phyloP scores from a whole-genome alignment of 805 yeast genomes.

The Millerozyma acaciae region DNA sequence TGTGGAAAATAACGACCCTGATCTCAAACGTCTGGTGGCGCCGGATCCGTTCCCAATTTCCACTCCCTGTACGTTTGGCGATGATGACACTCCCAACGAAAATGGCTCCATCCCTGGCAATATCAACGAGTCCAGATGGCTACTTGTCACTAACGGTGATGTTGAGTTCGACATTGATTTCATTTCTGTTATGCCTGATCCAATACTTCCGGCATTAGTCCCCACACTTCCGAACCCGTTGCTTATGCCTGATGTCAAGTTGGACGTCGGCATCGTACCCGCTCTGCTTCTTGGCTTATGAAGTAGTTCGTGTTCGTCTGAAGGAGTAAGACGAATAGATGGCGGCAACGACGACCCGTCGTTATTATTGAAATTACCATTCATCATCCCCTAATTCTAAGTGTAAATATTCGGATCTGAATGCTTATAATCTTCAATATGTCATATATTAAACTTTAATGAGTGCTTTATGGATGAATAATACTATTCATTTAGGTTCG shows the following conservation, averaged over 20 bases:
- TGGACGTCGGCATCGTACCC: conserved; percentile 72
- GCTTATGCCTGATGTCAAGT: conserved; percentile 19
- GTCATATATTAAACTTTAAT: no score
- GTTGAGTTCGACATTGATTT: conserved; percentile 11
- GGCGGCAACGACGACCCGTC: conserved; percentile 27
- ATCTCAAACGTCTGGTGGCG: conserved; percentile 43
- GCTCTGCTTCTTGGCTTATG: conserved; percentile 60
- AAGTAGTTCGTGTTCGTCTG: conserved; percentile 20
- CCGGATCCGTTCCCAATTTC: conserved; percentile 16
- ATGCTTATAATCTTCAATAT: no score
- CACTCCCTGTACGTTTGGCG: conserved; percentile 15
- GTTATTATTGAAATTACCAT: conserved; percentile 6
- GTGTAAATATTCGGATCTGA: no score
- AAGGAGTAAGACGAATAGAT: conserved; percentile 26
- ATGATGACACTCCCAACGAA: conserved; percentile 15
- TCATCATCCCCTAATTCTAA: no score
- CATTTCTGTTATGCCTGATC: neutral
- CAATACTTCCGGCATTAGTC: neutral
- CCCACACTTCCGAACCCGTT: conserved; percentile 2
- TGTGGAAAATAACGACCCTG: conserved; percentile 50
- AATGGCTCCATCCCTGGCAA: conserved; percentile 15
- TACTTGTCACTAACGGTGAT: conserved; percentile 16
- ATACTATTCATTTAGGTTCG: no score
- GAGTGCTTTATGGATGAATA: no score
- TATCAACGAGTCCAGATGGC: conserved; percentile 8